These are phyloP conservation scores for Podila horticola DNA, from an alignment of 192 early-diverging fungal genomes.

Conservation along the genomic window DNA sequence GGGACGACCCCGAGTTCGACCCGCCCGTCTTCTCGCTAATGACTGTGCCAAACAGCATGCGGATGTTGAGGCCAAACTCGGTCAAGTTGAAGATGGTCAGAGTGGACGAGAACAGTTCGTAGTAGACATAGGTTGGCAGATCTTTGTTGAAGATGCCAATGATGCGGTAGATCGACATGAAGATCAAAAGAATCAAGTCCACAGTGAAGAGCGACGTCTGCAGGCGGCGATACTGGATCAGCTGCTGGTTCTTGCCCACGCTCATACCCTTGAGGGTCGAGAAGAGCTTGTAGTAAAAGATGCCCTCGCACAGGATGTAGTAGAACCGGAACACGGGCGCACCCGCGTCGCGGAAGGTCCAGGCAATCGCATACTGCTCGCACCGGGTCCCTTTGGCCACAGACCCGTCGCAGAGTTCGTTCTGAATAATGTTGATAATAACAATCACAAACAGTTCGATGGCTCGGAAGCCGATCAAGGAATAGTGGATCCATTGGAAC, in stretches of 20 bases:
- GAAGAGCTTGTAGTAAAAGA: constrained; percentile 50
- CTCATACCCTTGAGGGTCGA: constrained; percentile 39
- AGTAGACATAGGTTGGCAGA: constrained; percentile 47
- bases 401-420: constrained; percentile 36
- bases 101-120: constrained; percentile 43
- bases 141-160: constrained; percentile 31
- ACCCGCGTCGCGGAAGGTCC: constrained; percentile 36
- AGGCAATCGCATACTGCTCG: constrained; percentile 21
- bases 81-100: constrained; percentile 51
- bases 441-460: constrained; percentile 38
- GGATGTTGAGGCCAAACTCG: constrained; percentile 53
- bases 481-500: constrained; percentile 28
- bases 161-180: constrained; percentile 51
- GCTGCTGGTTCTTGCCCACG: constrained; percentile 7
- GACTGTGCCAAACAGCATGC: constrained; percentile 34
- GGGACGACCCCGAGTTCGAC: background rate
- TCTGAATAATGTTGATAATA: constrained; percentile 39
- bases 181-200: constrained; percentile 33
- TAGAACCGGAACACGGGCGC: constrained; percentile 49
- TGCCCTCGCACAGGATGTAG: constrained; percentile 46
- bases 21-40: constrained; percentile 11
- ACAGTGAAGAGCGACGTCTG: constrained; percentile 50
- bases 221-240: constrained; percentile 42
- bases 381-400: constrained; percentile 34
- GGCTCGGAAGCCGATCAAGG: constrained; percentile 34